These are phyloP conservation scores for Naganishia sp. DNA, from an alignment of 1,284 basidiomycete species.

Conservation along the genomic window DNA sequence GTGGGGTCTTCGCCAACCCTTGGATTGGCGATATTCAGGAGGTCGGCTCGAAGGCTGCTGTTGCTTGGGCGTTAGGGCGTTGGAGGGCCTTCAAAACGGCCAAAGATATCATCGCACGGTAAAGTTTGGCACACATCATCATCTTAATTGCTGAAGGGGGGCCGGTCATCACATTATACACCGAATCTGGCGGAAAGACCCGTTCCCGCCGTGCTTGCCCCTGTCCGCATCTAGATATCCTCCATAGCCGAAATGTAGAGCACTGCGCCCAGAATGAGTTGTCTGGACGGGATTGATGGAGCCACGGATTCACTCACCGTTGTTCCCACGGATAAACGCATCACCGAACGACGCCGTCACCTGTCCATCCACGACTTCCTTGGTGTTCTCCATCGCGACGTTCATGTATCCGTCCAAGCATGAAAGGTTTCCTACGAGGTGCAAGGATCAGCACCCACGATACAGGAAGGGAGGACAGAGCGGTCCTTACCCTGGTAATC, in stretches of 20 bases:
- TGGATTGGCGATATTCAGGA: too few species aligned
- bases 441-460: background rate
- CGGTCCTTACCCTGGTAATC: conserved; percentile 80
- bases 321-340: conserved; percentile 94
- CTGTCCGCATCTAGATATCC: conserved; percentile 41
- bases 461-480: conserved; percentile 21
- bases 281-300: background rate
- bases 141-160: too few species aligned
- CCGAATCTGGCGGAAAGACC: background rate
- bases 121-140: too few species aligned
- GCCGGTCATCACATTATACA: conserved; percentile 7
- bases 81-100: too few species aligned
- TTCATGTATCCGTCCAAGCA: conserved; percentile 99
- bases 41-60: too few species aligned
- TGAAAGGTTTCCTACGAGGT: conserved; percentile 76
- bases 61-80: too few species aligned
- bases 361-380: conserved; percentile 85
- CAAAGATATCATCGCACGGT: too few species aligned
- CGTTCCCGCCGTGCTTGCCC: background rate
- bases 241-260: conserved; percentile 59
- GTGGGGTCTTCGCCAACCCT: too few species aligned
- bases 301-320: conserved; percentile 65
- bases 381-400: conserved; percentile 94
- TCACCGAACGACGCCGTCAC: conserved; percentile 89
- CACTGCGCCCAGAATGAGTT: conserved; percentile 41